Evolutionary conservation across 1,284 basidiomycete species (phyloP).

Genomic region (Boletellus sp.): DNA sequence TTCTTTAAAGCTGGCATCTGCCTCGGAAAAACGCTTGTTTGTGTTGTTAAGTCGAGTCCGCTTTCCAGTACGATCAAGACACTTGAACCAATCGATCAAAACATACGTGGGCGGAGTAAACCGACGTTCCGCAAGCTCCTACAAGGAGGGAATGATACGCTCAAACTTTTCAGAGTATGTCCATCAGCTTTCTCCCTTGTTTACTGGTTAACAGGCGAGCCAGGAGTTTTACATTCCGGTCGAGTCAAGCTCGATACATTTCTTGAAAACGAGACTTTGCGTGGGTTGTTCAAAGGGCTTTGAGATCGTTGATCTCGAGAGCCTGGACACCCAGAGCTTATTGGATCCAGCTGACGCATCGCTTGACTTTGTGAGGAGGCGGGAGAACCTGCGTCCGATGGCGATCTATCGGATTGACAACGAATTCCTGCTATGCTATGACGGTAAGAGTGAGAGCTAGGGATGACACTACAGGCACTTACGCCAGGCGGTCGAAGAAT

Average conservation of each 20-base stretch:
- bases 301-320: conserved; percentile 98
- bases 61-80: conserved; percentile 98
- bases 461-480: conserved; percentile 6
- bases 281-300: conserved; percentile 99
- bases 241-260: conserved; percentile 95
- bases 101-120: conserved; percentile 78
- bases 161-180: conserved; percentile 88
- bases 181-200: neutral
- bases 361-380: conserved; percentile 90
- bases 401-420: conserved; percentile 97
- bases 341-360: conserved; percentile 91
- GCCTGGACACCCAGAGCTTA: conserved; percentile 93
- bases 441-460: conserved; percentile 55
- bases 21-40: conserved; percentile 91
- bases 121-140: conserved; percentile 92
- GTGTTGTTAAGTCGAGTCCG: conserved; percentile 94
- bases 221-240: conserved; percentile 99
- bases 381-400: conserved; percentile 88
- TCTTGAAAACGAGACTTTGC: conserved; percentile 96
- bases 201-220: conserved; percentile 4
- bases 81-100: conserved; percentile 93
- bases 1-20: conserved; percentile 98
- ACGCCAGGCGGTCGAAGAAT: conserved; percentile 55
- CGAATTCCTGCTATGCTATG: conserved; percentile 97
- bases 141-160: conserved; percentile 92